phyloP scores from a whole-genome alignment of 164 flowering plant genomes.

The Annona squamosa region DNA sequence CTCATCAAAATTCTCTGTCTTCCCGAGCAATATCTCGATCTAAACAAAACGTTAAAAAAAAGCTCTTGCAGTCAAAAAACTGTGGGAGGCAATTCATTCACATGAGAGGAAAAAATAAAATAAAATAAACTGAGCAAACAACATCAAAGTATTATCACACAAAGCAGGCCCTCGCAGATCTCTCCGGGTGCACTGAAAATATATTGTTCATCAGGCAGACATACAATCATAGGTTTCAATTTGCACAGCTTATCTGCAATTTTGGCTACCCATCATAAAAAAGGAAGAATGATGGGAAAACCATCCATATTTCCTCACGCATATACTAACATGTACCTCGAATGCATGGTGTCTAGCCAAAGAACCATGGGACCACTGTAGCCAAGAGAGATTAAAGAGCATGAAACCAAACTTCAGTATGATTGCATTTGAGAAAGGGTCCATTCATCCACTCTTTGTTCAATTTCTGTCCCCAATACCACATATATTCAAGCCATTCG shows the following conservation, averaged over 20 bases:
- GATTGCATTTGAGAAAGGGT: neutral
- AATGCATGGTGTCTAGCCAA: neutral
- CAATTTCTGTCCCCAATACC: neutral
- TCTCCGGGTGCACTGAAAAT: neutral
- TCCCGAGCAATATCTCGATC: slow-evolving; percentile 82
- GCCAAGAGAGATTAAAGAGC: neutral
- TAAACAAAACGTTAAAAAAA: slow-evolving; percentile 6
- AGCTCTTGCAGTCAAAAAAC: no score
- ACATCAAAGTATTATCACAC: neutral
- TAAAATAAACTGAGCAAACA: neutral
- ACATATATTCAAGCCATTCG: neutral
- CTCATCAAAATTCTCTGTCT: slow-evolving; percentile 76
- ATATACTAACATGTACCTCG: neutral
- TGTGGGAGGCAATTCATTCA: no score
- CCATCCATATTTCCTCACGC: no score
- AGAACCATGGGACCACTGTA: neutral
- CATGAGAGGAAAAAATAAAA: no score
- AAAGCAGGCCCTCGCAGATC: neutral
- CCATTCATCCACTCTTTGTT: neutral
- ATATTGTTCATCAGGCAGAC: neutral
- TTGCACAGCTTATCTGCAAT: neutral
- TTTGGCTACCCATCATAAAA: neutral
- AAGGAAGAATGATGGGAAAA: no score
- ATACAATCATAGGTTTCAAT: neutral
- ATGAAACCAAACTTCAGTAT: no score